Evolutionary conservation across 1,284 basidiomycete species (phyloP), one percentile per base, ranked within the genome.

Genomic region (Puccinia horiana): DNA sequence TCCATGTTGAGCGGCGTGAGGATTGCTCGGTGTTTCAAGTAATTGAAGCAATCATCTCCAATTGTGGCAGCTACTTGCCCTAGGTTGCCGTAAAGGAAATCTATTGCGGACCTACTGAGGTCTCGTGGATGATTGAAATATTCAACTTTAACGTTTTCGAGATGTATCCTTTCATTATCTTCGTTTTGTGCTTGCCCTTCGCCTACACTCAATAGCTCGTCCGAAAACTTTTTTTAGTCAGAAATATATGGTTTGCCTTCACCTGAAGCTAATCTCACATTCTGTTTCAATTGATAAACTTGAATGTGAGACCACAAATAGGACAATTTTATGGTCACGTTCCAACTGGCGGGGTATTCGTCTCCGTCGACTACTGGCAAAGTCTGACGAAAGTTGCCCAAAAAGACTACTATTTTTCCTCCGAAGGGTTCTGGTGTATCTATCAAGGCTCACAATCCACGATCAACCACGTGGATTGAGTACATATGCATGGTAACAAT

Each of bases 351-450:
- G 3, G 32, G 35, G 40, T 20, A 42, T 5, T 18, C 23, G 2
- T 44, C 69, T 29, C 20, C 40, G 11, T 49, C 52, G n/a, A 76
- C 37, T 1, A 76, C 37, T 0, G 74, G 52, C 12, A 76, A 58
- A 37, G 54, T 76, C n/a, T 76, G 74, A 12, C 75, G 4, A 63
- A 76, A 76, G 26, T 76, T 37, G 4, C 75, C 75, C 1, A 58
- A 29, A 44, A 76, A 76, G 0, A 76, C 23, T 2, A 76, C 58
- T 0, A 9, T 23, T 1, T 58, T 42, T 2, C 75, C 75, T n/a
- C 75, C 75, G 29, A 76, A 76, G 0, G 54, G 56, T 29, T 26
- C 0, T 4, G 6, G 5, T n/a, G 1, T 32, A 1, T 18, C 18
- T 1, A 42, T 26, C 18, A 76, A 37, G 12, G 63, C 75, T 2